A percentile compares a stretch with the other conserved stretches of the same genome.
Conservation (phyloP, 176 grass and related monocot genomes). For the Phoenix dactylifera region DNA sequence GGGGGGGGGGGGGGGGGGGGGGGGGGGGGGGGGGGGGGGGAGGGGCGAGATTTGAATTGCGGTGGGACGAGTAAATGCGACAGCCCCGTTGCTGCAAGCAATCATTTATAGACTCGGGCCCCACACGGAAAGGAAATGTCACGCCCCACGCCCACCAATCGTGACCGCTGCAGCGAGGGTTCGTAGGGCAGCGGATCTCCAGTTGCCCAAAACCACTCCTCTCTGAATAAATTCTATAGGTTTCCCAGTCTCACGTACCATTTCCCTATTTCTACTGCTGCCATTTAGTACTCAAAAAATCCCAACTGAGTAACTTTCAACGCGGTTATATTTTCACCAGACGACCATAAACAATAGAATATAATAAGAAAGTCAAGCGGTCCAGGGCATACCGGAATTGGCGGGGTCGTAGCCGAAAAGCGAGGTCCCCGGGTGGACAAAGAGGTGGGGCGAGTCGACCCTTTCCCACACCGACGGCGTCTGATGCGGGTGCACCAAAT, state of each 20-base stretch:
- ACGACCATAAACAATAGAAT: too few species aligned
- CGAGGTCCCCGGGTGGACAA: conserved; percentile 40
- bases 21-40: too few species aligned
- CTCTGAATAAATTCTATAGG: too few species aligned
- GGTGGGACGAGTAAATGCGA: not conserved
- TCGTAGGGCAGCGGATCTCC: not conserved
- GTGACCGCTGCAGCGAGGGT: conserved; percentile 3
- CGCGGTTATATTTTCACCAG: too few species aligned
- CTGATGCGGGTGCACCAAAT: conserved; percentile 36
- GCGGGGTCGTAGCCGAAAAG: conserved; percentile 54
- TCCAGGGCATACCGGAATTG: conserved; percentile 35
- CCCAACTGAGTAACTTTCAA: too few species aligned
- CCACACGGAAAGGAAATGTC: too few species aligned
- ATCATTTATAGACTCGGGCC: conserved; percentile 10
- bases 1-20: too few species aligned
- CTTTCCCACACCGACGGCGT: conserved; percentile 33
- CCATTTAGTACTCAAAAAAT: too few species aligned
- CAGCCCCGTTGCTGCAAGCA: not conserved
- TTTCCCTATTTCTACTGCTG: too few species aligned
- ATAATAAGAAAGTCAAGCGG: too few species aligned
- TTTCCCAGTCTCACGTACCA: too few species aligned
- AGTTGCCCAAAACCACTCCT: not conserved
- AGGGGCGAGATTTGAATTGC: conserved; percentile 1
- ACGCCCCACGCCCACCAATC: not conserved
- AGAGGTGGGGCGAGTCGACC: conserved; percentile 28